Conservation (phyloP, 2,329 filamentous ascomycete species). For the Biscogniauxia marginata region DNA sequence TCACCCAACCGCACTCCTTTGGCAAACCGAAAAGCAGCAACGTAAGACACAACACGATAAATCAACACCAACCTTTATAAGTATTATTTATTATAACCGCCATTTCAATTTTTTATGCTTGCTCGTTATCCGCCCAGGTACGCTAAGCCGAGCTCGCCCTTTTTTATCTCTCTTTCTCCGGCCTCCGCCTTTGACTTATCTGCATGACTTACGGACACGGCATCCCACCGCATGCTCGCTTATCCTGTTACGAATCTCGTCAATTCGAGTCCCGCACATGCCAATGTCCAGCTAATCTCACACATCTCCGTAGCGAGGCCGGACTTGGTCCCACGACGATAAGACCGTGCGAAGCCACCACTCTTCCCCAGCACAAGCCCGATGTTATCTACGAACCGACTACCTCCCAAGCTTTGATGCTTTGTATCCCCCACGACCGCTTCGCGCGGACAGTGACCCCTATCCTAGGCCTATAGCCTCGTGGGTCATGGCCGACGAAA, state of each 20-base stretch:
- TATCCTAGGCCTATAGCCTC: constrained; percentile 18
- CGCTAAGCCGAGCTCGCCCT: background rate
- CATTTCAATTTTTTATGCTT: background rate
- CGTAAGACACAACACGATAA: no score
- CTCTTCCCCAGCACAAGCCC: constrained; percentile 14
- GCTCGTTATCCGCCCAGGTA: background rate
- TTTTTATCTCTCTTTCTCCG: background rate
- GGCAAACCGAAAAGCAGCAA: constrained; percentile 13
- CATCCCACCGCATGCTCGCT: background rate
- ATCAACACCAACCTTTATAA: background rate
- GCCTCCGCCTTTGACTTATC: constrained; percentile 1
- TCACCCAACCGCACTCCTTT: constrained; percentile 1
- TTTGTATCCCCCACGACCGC: constrained; percentile 21
- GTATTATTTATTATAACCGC: constrained; percentile 6
- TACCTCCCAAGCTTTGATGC: constrained; percentile 23
- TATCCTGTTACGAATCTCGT: constrained; percentile 1
- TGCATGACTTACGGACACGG: background rate
- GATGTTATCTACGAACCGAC: constrained; percentile 23
- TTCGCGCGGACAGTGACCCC: constrained; percentile 26
- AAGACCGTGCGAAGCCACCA: background rate
- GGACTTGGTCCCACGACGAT: background rate
- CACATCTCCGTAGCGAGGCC: constrained; percentile 4
- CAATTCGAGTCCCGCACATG: constrained; percentile 9
- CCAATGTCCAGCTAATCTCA: constrained; percentile 15
- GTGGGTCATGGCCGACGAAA: constrained; percentile 29